phyloP scores from a whole-genome alignment of 345 rosid species.

The Pugionium cornutum region DNA sequence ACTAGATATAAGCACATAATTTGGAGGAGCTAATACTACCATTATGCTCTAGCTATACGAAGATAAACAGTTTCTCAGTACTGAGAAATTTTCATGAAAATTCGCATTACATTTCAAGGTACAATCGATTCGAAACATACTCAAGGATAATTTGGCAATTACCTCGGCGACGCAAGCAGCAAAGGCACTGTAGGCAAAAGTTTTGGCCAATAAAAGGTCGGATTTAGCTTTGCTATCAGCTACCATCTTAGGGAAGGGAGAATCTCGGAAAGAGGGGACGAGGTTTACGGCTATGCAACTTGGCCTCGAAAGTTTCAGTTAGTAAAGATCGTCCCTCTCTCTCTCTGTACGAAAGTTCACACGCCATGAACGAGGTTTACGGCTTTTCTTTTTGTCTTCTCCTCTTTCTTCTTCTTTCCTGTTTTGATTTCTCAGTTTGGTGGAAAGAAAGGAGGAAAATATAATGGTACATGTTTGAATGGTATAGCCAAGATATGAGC shows the following conservation, averaged over 20 bases:
- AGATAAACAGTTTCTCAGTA: not conserved
- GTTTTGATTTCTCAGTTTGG: conserved; percentile 17
- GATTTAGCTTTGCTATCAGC: conserved; percentile 60
- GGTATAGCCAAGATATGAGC: conserved; percentile 27
- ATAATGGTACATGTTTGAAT: conserved; percentile 18
- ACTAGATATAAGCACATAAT: not conserved
- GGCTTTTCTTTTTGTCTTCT: too few species aligned
- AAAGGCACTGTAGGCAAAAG: conserved; percentile 84
- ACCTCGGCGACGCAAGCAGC: conserved; percentile 99
- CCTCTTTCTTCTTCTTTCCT: not conserved
- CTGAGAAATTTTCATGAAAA: not conserved
- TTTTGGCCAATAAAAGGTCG: conserved; percentile 79
- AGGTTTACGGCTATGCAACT: conserved; percentile 34
- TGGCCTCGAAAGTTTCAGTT: conserved; percentile 15
- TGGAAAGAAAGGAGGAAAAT: conserved; percentile 4
- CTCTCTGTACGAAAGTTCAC: not conserved
- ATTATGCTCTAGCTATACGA: conserved; percentile 16
- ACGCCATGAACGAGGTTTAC: too few species aligned
- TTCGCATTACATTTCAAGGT: conserved; percentile 19
- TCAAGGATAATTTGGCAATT: not conserved
- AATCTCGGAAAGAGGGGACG: conserved; percentile 29
- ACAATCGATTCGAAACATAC: conserved; percentile 10
- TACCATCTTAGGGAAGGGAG: conserved; percentile 57
- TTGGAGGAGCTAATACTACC: not conserved
- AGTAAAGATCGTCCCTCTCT: conserved; percentile 22